A percentile compares a stretch with the other conserved stretches of the same genome.
Conservation (phyloP, 495 filamentous ascomycete species). For the Oidiodendron maius region DNA sequence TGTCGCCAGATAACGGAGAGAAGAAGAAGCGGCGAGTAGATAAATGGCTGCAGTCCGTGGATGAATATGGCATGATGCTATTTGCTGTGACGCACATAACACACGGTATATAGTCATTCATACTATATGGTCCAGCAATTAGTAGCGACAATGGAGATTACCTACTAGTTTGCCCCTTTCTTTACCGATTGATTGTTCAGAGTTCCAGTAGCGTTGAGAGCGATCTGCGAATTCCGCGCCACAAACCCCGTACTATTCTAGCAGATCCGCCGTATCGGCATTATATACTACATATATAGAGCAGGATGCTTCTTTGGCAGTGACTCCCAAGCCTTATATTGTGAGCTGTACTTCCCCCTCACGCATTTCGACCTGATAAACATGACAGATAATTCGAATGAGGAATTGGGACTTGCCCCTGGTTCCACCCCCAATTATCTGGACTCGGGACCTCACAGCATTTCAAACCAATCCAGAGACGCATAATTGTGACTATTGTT, state of each 20-base stretch:
- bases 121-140: too few species aligned
- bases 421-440: not conserved
- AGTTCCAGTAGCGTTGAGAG: too few species aligned
- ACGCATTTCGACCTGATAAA: not conserved
- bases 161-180: too few species aligned
- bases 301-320: too few species aligned
- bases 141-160: too few species aligned
- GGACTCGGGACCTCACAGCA: slow-evolving; percentile 35
- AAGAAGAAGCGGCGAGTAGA: slow-evolving; percentile 33
- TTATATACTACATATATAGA: too few species aligned
- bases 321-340: not conserved
- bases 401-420: not conserved
- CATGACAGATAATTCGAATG: not conserved
- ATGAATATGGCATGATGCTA: slow-evolving; percentile 45
- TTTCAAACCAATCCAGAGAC: slow-evolving; percentile 40
- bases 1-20: slow-evolving; percentile 8
- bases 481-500: slow-evolving; percentile 37
- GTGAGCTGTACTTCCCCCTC: not conserved
- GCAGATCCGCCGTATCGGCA: too few species aligned
- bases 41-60: slow-evolving; percentile 36
- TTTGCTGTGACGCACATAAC: slow-evolving; percentile 31
- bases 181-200: too few species aligned
- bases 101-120: too few species aligned
- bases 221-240: too few species aligned
- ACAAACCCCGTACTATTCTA: too few species aligned